Base-by-base conservation (phyloP, 2,329 filamentous ascomycete species). In the Balansia obtecta region DNA sequence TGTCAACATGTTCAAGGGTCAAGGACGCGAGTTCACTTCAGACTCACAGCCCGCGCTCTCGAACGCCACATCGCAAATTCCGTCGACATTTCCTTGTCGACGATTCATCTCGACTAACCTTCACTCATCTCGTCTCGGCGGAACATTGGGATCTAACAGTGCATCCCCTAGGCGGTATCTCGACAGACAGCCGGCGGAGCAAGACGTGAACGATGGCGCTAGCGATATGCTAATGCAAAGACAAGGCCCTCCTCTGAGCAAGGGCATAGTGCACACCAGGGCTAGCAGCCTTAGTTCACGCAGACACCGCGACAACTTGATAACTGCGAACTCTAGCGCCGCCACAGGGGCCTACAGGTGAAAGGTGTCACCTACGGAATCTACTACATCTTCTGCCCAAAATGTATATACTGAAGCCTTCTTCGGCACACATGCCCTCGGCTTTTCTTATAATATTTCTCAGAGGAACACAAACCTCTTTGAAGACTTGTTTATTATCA, bases 71-170 rank as follows among this genome's bases (percentile, higher is more conserved):
- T 63, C 33, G 54, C 65, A 32, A 58, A 69, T 64, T 2, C 70
- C 72, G 22, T 73, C 74, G 2, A 69, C 70, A 12, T 63, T 81
- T 15, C 76, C 77, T 6, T 71, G 77, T 42, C 72, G 79, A 47
- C 72, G 79, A 18, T 65, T 80, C 46, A 69, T 70, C 15, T 69
- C 74, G 8, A 72, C 76, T 0, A 71, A 69, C 20, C 60, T 75
- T 42, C 70, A 70, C 34, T 57, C 60, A 51, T 73, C 73, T 47
- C 71, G 76, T 27, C 58, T 78, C 9, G 64, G 68, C 2, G 60
- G 65, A 5, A 67, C 71, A 2, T 57, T 63, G 2, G 63, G 66
- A 15, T 65, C 71, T 2, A 65, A 66, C 15, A 60, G 66, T 7
- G 60, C 68, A 2, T 63, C 69, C 6, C 60, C 66, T 15, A 69